Evolutionary conservation across 2,329 filamentous ascomycete species (phyloP), one percentile per base, ranked within the genome.

Genomic region (Apiospora phragmitis): DNA sequence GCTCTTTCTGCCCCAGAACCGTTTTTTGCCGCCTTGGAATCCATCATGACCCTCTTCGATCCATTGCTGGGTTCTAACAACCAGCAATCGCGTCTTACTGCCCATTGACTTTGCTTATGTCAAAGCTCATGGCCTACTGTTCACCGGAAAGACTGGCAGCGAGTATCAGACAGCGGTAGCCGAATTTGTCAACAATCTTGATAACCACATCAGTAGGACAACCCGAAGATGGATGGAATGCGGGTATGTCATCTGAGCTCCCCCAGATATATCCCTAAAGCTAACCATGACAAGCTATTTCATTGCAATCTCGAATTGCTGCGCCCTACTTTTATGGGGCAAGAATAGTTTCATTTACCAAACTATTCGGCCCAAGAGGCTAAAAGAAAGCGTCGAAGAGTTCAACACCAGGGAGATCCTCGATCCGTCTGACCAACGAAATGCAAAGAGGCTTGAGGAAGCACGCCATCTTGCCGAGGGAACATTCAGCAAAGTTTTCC

Each of bases 11-110:
- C 93, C 0, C 84, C 88, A 0, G 85, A 90, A 2, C 90, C 91
- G 0, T 95, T 95, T 71, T 78, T 80, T 0, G 91, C 89, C n/a
- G 90, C 92, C 0, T 85, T 87, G 6, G 92, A 94, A 67, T 93
- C 88, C 0, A 90, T 95, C 47, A 84, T 91, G 78, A 93, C 91
- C 0, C 79, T 95, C 0, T 91, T 95, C 68, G 88, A 91, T 3
- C 89, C 89, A 0, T 80, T 91, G 0, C 74, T 91, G 5, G 82
- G 71, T 38, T 74, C 76, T 0, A 71, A 73, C 1, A 76, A 72
- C 35, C 75, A 79, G n/a, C 78, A 82, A 26, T 78, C 79, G 2
- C 77, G 82, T 26, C 75, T 85, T 85, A 0, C 76, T 78, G 3
- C 73, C 83, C 1, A 81, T 90, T 1, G 91, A 94, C 72, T 82